Evolutionary conservation across 441 rosid species (phyloP), one percentile per base, ranked within the genome.

Genomic region (Geranium incanum): DNA sequence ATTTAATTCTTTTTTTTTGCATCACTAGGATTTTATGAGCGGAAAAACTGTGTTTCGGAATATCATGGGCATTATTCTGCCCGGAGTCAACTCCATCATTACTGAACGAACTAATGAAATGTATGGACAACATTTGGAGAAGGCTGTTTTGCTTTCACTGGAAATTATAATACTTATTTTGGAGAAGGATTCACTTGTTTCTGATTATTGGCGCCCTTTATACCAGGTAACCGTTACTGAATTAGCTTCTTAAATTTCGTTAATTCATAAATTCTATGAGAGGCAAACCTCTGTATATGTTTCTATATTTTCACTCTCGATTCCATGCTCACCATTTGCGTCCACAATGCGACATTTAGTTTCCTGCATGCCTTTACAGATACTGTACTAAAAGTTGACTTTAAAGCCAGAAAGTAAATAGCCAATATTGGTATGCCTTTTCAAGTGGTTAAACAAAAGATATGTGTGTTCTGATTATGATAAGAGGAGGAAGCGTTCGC

Each of bases 171-270:
- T 90, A 70, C 91, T 92, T 76, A 82, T 90, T 77, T 80, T 95
- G 67, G 98, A 92, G 76, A 95, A 88, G 82, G 99, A 95, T 81
- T 55, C 81, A 65, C 68, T 82, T 75, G 81, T 95, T 79, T 88
- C 97, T 67, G 99, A 95, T 82, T 87, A 84, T 77, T 95, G 98
- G 98, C 97, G 97, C 69, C 99, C 99, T 60, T 75, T 90, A 43
- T 95, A 89, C 79, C 98, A 91, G 95, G 98, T 89, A 74, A 37
- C 37, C 38, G 38, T 48, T 81, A 62, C 41, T 38, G 3, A 39
- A 23, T 67, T 68, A 67, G 41, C 65, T 36, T 50, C 67, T 74
- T 65, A 37, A 23, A 4, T 38, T 63, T 21, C n/a, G 36, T 7
- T 21, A 7, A 1, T 21, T 1, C 23, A 60, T 60, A 60, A 60